Evolutionary conservation across 1,284 basidiomycete species (phyloP).

Genomic region (Wallemia hederae): DNA sequence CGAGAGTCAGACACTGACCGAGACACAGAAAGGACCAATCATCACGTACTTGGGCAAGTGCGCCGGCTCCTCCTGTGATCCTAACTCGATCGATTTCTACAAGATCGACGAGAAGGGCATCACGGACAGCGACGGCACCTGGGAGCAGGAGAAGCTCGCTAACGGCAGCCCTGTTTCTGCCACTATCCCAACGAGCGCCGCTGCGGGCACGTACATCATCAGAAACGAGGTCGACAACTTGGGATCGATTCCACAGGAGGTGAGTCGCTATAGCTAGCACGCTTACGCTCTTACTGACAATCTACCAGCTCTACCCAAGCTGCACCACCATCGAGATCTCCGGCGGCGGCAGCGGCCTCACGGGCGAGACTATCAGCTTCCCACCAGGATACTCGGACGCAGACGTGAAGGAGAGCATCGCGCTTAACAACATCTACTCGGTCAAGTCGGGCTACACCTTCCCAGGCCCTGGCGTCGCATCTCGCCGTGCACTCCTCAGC

Average conservation of each 20-base stretch:
- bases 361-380: not conserved
- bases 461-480: not conserved
- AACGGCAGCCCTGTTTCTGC: not conserved
- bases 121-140: not conserved
- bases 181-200: not conserved
- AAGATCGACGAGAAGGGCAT: conserved; percentile 1
- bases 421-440: not conserved
- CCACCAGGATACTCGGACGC: not conserved
- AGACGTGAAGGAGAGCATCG: not conserved
- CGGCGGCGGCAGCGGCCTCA: not conserved
- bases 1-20: no score
- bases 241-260: not conserved
- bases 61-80: not conserved
- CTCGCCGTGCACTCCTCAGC: not conserved
- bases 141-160: not conserved
- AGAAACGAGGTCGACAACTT: not conserved
- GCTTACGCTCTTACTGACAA: not conserved
- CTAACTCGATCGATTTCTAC: not conserved
- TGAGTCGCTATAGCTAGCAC: not conserved
- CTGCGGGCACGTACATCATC: not conserved
- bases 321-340: not conserved
- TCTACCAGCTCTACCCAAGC: not conserved
- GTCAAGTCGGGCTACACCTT: not conserved
- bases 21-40: not conserved
- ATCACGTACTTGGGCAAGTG: not conserved